Conservation (phyloP, 2,329 filamentous ascomycete genomes). For the Diaporthe humulicola region DNA sequence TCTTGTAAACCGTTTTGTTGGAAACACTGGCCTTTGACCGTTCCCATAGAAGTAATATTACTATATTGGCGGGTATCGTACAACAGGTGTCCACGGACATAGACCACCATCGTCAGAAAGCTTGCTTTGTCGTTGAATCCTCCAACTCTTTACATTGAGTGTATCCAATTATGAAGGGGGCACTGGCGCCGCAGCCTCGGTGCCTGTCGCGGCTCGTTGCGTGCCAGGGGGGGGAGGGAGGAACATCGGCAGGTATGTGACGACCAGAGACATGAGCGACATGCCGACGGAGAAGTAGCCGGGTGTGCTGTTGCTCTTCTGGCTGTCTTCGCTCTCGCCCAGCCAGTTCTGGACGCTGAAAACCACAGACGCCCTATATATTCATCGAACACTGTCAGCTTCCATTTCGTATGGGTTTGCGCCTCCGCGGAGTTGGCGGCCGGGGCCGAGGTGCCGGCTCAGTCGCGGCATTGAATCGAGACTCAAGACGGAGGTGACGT, state of each 20-base stretch:
- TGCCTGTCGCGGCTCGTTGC: constrained; percentile 45
- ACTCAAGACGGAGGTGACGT: constrained; percentile 45
- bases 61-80: constrained; percentile 30
- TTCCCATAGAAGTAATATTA: constrained; percentile 12
- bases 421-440: not conserved
- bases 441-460: not conserved
- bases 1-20: not conserved
- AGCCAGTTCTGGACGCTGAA: constrained; percentile 84
- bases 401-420: not conserved
- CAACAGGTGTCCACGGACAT: not conserved
- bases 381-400: not conserved
- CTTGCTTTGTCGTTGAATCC: not conserved
- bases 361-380: constrained; percentile 76
- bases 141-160: not conserved
- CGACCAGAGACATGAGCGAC: constrained; percentile 51
- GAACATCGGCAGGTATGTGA: constrained; percentile 54
- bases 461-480: not conserved
- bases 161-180: constrained; percentile 40
- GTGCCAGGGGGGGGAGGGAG: constrained; percentile 47
- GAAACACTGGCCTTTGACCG: not conserved
- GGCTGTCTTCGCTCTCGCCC: constrained; percentile 77
- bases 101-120: not conserved
- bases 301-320: constrained; percentile 76
- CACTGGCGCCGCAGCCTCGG: constrained; percentile 47
- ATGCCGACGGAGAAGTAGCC: constrained; percentile 56